Conservation (phyloP, 352 stramenopile species). For the Pythium phragmiticola region DNA sequence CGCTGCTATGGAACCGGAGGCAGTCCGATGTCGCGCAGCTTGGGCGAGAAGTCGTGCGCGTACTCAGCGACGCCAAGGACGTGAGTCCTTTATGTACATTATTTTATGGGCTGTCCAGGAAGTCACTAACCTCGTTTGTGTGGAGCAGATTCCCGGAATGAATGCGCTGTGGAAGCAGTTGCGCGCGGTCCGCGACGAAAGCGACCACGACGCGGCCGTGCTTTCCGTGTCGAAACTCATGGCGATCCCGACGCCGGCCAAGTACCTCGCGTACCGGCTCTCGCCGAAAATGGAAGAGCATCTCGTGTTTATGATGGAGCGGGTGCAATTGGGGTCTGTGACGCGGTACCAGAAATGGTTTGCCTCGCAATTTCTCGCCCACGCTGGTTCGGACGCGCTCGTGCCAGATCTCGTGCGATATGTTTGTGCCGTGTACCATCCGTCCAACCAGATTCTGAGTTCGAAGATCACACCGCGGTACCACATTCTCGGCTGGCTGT, state of each 20-base stretch:
- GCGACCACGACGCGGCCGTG: constrained; percentile 48
- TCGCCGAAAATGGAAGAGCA: constrained; percentile 87
- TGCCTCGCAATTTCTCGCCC: constrained; percentile 74
- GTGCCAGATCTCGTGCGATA: constrained; percentile 83
- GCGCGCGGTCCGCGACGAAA: constrained; percentile 59
- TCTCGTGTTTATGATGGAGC: constrained; percentile 86
- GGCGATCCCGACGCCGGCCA: constrained; percentile 64
- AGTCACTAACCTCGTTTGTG: constrained; percentile 3
- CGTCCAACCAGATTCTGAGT: constrained; percentile 75
- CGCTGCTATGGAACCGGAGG: constrained; percentile 65
- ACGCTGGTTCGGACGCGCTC: constrained; percentile 59
- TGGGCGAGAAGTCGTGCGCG: constrained; percentile 73
- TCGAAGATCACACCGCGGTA: constrained; percentile 86
- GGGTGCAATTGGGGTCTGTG: constrained; percentile 69
- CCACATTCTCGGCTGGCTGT: constrained; percentile 86
- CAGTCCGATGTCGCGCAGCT: constrained; percentile 67
- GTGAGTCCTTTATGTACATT: constrained; percentile 29
- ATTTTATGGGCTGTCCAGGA: too few species aligned
- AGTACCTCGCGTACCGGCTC: constrained; percentile 76
- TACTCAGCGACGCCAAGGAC: constrained; percentile 81
- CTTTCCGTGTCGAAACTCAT: constrained; percentile 77
- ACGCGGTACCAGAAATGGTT: constrained; percentile 89
- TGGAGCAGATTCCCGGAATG: constrained; percentile 69
- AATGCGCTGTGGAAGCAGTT: constrained; percentile 80
- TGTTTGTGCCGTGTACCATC: constrained; percentile 82